phyloP scores from a whole-genome alignment of 352 stramenopile genomes.

The Globisporangium ultimum region DNA sequence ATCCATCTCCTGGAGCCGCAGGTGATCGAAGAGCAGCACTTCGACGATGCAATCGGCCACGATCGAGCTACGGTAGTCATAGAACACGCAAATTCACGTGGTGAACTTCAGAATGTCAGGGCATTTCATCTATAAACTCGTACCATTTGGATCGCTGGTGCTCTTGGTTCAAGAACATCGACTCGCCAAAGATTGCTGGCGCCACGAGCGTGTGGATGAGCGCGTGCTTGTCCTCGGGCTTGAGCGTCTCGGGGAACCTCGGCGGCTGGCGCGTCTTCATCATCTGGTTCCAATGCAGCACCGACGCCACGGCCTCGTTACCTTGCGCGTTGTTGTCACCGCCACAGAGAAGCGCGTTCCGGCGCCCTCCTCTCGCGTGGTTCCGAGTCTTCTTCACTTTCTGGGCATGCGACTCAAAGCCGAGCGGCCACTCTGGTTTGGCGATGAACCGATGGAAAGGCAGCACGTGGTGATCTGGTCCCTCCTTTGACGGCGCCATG shows the following conservation, averaged over 20 bases:
- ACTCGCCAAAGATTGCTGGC: conserved; percentile 66
- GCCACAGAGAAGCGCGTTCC: conserved; percentile 36
- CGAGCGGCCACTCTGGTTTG: conserved; percentile 59
- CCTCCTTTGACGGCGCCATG: conserved; percentile 5
- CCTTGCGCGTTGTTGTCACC: not conserved
- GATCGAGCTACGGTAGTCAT: conserved; percentile 25
- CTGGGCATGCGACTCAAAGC: conserved; percentile 32
- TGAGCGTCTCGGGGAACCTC: conserved; percentile 23
- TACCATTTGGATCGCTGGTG: conserved; percentile 53
- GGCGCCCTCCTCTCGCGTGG: conserved; percentile 29
- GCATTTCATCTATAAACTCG: not conserved
- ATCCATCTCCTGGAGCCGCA: conserved; percentile 77
- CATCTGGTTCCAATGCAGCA: not conserved
- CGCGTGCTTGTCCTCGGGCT: conserved; percentile 32
- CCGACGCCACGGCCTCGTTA: not conserved
- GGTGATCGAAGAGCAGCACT: conserved; percentile 65
- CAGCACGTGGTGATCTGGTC: conserved; percentile 21
- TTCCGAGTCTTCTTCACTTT: conserved; percentile 37
- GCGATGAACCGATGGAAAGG: conserved; percentile 61
- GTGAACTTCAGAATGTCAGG: not conserved
- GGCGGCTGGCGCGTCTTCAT: conserved; percentile 9
- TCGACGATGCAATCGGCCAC: conserved; percentile 69
- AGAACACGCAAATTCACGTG: not conserved
- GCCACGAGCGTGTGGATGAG: conserved; percentile 42
- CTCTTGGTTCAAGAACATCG: conserved; percentile 47